Percentiles rank a stretch among this genome's conserved stretches.
These are phyloP conservation scores for Cinnamomum micranthum DNA, from an alignment of 164 flowering plant genomes.

Conservation along the genomic window DNA sequence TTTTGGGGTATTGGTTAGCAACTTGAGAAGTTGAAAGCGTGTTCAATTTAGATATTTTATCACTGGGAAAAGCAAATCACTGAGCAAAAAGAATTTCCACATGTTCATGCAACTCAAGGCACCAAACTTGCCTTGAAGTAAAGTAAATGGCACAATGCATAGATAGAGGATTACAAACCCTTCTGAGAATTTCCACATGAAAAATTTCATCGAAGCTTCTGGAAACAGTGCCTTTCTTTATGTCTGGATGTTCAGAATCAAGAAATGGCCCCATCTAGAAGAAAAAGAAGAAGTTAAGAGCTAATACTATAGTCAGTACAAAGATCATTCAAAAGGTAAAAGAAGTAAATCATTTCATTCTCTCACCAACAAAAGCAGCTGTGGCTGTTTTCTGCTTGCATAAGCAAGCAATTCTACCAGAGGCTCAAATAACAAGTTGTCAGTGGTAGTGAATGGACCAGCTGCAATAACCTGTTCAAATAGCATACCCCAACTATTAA, in stretches of 20 bases:
- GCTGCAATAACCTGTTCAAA: conserved; percentile 77
- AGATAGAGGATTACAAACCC: conserved; percentile 39
- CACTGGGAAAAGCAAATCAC: too few species aligned
- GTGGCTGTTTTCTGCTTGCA: conserved; percentile 82
- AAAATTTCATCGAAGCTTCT: conserved; percentile 77
- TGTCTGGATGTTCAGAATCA: conserved; percentile 93
- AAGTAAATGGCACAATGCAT: background rate
- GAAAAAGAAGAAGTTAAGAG: conserved; percentile 1
- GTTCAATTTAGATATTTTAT: background rate
- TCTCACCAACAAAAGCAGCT: conserved; percentile 78
- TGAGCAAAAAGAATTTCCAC: too few species aligned
- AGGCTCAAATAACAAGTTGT: conserved; percentile 91
- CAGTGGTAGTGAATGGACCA: conserved; percentile 90
- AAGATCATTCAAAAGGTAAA: conserved; percentile 2
- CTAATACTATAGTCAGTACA: background rate
- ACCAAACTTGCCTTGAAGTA: background rate
- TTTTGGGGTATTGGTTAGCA: too few species aligned
- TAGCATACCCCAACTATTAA: background rate
- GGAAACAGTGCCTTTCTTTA: conserved; percentile 61
- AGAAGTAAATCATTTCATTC: background rate
- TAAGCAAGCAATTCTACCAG: conserved; percentile 73
- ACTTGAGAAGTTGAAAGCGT: background rate
- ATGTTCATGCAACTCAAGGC: background rate
- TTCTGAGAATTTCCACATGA: conserved; percentile 58
- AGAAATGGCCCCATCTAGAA: conserved; percentile 92